Evolutionary conservation across 2,329 filamentous ascomycete species (phyloP).

Genomic region (Ophiostoma angusticollis): DNA sequence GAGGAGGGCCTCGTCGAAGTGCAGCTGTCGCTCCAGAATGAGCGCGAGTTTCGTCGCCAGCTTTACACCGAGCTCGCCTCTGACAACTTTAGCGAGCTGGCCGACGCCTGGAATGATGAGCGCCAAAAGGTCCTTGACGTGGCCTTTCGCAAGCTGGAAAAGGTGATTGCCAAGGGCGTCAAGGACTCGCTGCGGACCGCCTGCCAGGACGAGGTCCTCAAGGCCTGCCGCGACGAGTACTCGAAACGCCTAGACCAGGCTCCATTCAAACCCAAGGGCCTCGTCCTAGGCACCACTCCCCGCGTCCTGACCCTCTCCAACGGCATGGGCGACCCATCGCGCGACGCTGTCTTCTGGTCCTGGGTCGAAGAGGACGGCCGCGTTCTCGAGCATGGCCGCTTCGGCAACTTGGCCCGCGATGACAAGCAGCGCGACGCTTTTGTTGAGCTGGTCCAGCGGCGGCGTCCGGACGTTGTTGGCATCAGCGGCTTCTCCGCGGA

Average conservation of each 20-base stretch:
- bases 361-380: slow-evolving; percentile 90
- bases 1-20: slow-evolving; percentile 87
- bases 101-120: slow-evolving; percentile 87
- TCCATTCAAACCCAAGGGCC: slow-evolving; percentile 87
- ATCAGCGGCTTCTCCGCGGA: slow-evolving; percentile 83
- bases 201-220: slow-evolving; percentile 87
- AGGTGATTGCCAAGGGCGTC: slow-evolving; percentile 75
- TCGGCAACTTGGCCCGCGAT: slow-evolving; percentile 62
- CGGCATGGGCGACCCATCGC: slow-evolving; percentile 57
- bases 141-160: slow-evolving; percentile 70
- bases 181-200: slow-evolving; percentile 90
- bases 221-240: slow-evolving; percentile 77
- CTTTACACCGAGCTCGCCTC: slow-evolving; percentile 79
- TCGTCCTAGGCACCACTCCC: slow-evolving; percentile 76
- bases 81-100: slow-evolving; percentile 88
- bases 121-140: slow-evolving; percentile 73
- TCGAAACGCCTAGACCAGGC: slow-evolving; percentile 86
- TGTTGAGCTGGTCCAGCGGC: slow-evolving; percentile 63
- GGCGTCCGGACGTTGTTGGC: slow-evolving; percentile 80
- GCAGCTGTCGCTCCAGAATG: slow-evolving; percentile 61
- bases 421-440: slow-evolving; percentile 57
- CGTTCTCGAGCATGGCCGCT: slow-evolving; percentile 78
- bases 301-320: slow-evolving; percentile 80
- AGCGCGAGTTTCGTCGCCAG: slow-evolving; percentile 61
- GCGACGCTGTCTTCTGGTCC: slow-evolving; percentile 79